Conservation (phyloP, 129 eudicot genomes). For the Artemisia annua region DNA sequence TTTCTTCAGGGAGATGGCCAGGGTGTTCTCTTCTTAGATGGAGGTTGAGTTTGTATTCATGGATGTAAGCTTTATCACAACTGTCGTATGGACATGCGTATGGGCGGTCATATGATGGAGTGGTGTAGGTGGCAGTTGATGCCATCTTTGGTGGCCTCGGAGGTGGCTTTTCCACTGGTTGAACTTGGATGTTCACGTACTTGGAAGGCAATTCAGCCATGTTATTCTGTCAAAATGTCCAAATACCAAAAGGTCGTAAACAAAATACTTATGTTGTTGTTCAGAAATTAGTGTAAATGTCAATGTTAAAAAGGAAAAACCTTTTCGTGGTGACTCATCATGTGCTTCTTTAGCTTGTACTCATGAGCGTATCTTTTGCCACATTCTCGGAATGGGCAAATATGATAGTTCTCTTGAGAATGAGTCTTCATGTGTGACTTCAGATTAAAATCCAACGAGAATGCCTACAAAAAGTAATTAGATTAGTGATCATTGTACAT, state of each 20-base stretch:
- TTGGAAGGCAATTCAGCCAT: constrained; percentile 43
- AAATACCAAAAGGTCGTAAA: constrained; percentile 2
- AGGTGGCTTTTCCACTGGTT: constrained; percentile 41
- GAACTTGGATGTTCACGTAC: constrained; percentile 38
- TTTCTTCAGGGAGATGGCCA: constrained; percentile 78
- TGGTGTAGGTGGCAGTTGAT: constrained; percentile 40
- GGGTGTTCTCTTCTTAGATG: constrained; percentile 92
- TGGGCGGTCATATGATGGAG: constrained; percentile 80
- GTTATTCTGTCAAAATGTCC: constrained; percentile 43
- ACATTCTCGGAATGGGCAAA: constrained; percentile 91
- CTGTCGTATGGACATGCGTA: constrained; percentile 86
- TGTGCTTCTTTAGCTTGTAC: constrained; percentile 90
- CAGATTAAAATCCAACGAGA: constrained; percentile 89
- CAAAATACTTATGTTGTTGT: neutral
- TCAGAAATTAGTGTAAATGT: neutral
- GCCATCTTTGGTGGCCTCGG: constrained; percentile 60
- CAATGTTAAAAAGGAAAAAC: constrained; percentile 28
- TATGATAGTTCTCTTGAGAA: constrained; percentile 93
- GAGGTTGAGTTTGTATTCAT: constrained; percentile 95
- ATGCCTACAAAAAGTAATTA: constrained; percentile 69
- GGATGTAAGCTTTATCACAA: constrained; percentile 91
- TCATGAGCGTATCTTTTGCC: constrained; percentile 98
- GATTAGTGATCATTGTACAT: neutral
- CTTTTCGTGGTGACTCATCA: constrained; percentile 89
- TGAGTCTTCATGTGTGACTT: constrained; percentile 98